Evolutionary conservation across 2,329 filamentous ascomycete genomes (phyloP).

Genomic region (Cercospora zeina): DNA sequence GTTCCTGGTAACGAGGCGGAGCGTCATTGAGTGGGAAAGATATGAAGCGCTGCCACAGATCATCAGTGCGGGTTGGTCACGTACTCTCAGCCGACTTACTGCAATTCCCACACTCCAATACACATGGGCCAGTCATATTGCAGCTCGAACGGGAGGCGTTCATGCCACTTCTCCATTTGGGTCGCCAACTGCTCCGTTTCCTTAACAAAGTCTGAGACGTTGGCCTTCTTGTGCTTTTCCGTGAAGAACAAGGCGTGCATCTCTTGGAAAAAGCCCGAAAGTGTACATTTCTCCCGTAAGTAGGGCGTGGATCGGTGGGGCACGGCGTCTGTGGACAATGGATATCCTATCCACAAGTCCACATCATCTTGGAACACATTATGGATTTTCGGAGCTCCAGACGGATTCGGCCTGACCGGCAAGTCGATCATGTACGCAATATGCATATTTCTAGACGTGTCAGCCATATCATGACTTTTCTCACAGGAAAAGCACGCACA

Average conservation of each 20-base stretch:
- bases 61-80: not conserved
- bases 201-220: not conserved
- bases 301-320: conserved; percentile 18
- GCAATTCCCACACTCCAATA: conserved; percentile 22
- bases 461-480: conserved; percentile 2
- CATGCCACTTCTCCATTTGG: conserved; percentile 18
- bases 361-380: not conserved
- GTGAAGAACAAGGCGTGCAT: conserved; percentile 17
- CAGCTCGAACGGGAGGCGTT: conserved; percentile 19
- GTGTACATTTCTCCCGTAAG: conserved; percentile 16
- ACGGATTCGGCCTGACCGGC: not conserved
- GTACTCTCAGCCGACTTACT: conserved; percentile 9
- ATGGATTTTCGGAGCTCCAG: not conserved
- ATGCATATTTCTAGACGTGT: conserved; percentile 4
- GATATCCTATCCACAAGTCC: conserved; percentile 15
- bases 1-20: conserved; percentile 1
- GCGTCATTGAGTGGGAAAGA: not conserved
- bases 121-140: conserved; percentile 25
- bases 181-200: conserved; percentile 2
- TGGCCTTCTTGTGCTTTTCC: not conserved
- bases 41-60: not conserved
- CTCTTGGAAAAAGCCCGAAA: conserved; percentile 14
- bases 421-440: conserved; percentile 4
- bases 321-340: conserved; percentile 5
- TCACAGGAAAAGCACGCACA: no score